Evolutionary conservation across 176 grass and related monocot species (phyloP), one percentile per base, ranked within the genome.

Genomic region (Alloteropsis semialata): DNA sequence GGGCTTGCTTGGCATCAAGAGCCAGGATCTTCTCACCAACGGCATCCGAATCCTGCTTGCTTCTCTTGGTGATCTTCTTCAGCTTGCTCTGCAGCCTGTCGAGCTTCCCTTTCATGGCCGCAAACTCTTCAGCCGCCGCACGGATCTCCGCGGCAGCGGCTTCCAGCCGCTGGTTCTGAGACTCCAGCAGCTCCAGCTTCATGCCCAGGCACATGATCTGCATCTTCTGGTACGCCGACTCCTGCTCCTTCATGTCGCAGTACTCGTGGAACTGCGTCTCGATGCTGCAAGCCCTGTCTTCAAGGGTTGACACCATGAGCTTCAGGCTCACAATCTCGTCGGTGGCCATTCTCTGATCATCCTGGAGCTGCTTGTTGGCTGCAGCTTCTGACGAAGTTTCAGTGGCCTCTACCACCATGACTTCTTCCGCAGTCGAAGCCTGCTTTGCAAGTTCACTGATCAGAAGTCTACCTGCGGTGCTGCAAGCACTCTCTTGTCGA

Each of bases 181-280:
- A 67, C 76, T 98, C 90, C 51, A 93, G 65, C 68, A 77, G 82
- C 89, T 96, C 93, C 25, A 90, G 84, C 86, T 98, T 95, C 87
- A 92, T 84, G 8, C 91, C 93, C 85, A 98, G 17, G 69, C 87
- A 93, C 93, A 96, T 92, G 64, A 96, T 93, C 79, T 98, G 93
- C 72, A 98, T 91, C 90, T 95, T 99, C 84, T 93, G 92, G 48
- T 88, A 89, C 19, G 68, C 55, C 11, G 87, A 93, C 38, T 95
- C 96, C 58, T 96, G 79, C 38, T 91, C 93, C 81, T 90, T 90
- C 68, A 87, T 81, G 69, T 85, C 80, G 49, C 77, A 88, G 84
- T 93, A 96, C 34, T 95, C 91, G 43, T 81, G 75, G 76, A 98
- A 87, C 76, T 88, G 81, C 29, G 74, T 58, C 28, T 96, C 69